Evolutionary conservation across 1,284 basidiomycete genomes (phyloP).

Genomic region (Cutaneotrichosporon spelunceum): DNA sequence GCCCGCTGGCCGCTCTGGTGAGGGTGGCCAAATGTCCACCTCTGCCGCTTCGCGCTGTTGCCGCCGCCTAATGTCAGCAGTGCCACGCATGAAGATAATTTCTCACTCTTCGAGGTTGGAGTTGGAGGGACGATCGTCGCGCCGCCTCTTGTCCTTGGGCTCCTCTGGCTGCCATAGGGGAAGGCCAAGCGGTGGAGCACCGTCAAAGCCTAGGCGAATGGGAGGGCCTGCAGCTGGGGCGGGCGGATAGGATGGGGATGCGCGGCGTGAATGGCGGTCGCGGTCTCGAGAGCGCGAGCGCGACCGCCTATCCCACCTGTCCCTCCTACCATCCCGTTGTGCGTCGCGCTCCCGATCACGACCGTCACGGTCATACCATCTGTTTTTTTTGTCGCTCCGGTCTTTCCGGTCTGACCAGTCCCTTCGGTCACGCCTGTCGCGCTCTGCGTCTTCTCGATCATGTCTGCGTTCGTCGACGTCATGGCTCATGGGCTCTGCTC

Average conservation of each 20-base stretch:
- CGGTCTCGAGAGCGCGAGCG: background rate
- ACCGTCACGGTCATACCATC: no score
- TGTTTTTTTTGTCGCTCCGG: no score
- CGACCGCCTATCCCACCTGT: background rate
- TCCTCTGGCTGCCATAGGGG: conserved; percentile 4
- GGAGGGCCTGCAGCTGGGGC: conserved; percentile 1
- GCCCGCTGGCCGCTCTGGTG: conserved; percentile 60
- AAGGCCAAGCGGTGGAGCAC: conserved; percentile 7
- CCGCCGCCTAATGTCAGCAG: conserved; percentile 61
- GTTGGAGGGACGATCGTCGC: background rate
- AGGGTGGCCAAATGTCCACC: conserved; percentile 76
- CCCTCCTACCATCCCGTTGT: background rate
- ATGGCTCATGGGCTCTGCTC: background rate
- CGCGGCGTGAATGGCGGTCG: background rate
- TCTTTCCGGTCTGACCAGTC: no score
- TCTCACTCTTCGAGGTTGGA: conserved; percentile 20
- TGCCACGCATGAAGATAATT: no score
- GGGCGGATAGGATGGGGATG: background rate
- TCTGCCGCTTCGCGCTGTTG: conserved; percentile 64
- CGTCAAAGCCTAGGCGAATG: conserved; percentile 13
- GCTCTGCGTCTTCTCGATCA: background rate
- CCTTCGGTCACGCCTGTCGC: no score
- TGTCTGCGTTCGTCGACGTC: background rate
- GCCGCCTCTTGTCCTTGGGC: background rate
- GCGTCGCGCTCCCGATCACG: no score